A percentile compares a stretch with the other conserved stretches of the same genome.
These are phyloP conservation scores for Globisporangium lucens DNA, from an alignment of 352 stramenopile species.

Conservation along the genomic window DNA sequence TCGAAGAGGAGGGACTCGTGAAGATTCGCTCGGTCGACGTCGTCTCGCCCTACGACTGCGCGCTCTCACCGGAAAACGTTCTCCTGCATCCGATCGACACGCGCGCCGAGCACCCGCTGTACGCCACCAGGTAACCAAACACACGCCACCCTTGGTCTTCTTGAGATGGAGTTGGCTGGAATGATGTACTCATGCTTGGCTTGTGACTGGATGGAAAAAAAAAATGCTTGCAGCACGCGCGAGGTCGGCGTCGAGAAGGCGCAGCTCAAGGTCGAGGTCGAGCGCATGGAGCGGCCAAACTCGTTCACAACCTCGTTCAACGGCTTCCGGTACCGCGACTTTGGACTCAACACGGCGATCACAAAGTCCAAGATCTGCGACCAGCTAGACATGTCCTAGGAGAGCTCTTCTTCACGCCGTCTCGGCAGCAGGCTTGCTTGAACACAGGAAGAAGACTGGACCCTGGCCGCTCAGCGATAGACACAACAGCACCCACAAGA, in stretches of 20 bases:
- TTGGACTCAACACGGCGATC: slow-evolving; percentile 75
- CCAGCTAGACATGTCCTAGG: slow-evolving; percentile 44
- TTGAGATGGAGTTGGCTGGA: not conserved
- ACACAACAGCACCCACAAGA: not conserved
- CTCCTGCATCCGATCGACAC: slow-evolving; percentile 54
- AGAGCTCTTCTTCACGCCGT: no score
- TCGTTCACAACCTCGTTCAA: slow-evolving; percentile 86
- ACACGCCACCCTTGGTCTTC: not conserved
- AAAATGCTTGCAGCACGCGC: slow-evolving; percentile 29
- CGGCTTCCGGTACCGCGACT: slow-evolving; percentile 81
- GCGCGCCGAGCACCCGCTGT: slow-evolving; percentile 61
- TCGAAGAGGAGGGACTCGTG: slow-evolving; percentile 50
- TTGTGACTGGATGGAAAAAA: not conserved
- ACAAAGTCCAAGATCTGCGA: slow-evolving; percentile 81
- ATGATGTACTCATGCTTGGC: not conserved
- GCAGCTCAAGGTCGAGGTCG: slow-evolving; percentile 66
- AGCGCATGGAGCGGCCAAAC: slow-evolving; percentile 61
- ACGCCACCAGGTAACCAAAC: slow-evolving; percentile 52
- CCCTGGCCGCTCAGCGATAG: not conserved
- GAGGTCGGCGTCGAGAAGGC: slow-evolving; percentile 75
- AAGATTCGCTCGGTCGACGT: slow-evolving; percentile 55
- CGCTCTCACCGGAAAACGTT: slow-evolving; percentile 47
- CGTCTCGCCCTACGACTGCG: slow-evolving; percentile 44
- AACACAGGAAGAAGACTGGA: not conserved
- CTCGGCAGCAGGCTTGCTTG: not conserved